These are phyloP conservation scores for Amauroascus verrucosus DNA, from an alignment of 2,329 filamentous ascomycete species.

Conservation along the genomic window DNA sequence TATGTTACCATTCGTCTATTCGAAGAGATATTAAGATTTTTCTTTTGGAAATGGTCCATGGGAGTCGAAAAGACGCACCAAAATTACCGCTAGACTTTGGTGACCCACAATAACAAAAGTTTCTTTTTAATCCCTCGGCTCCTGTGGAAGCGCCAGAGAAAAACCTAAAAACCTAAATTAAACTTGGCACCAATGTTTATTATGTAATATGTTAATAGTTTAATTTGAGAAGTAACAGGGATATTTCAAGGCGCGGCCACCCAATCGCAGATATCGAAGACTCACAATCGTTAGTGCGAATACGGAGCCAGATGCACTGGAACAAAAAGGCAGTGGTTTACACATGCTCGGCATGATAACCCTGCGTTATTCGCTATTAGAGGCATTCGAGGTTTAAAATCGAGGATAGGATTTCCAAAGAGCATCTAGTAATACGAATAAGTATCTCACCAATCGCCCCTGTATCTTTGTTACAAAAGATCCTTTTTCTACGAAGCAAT, in stretches of 20 bases:
- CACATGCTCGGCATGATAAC: neutral
- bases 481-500: neutral
- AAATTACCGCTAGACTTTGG: constrained; percentile 9
- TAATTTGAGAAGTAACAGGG: neutral
- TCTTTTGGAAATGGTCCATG: neutral
- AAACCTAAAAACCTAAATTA: constrained; percentile 17
- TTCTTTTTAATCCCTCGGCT: constrained; percentile 7
- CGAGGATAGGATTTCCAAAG: neutral
- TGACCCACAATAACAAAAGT: constrained; percentile 6
- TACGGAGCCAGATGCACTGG: neutral
- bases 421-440: neutral
- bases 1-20: neutral
- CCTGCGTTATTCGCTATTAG: neutral
- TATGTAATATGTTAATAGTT: constrained; percentile 11
- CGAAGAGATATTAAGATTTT: neutral
- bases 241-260: neutral
- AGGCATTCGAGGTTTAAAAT: neutral
- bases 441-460: neutral
- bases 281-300: constrained; percentile 1
- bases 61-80: neutral
- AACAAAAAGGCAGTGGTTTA: neutral
- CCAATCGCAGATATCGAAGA: neutral
- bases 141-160: constrained; percentile 9
- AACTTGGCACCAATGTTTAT: constrained; percentile 15
- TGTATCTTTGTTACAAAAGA: neutral